phyloP scores from a whole-genome alignment of 768 basidiomycete genomes.

The Termitomyces sp. region DNA sequence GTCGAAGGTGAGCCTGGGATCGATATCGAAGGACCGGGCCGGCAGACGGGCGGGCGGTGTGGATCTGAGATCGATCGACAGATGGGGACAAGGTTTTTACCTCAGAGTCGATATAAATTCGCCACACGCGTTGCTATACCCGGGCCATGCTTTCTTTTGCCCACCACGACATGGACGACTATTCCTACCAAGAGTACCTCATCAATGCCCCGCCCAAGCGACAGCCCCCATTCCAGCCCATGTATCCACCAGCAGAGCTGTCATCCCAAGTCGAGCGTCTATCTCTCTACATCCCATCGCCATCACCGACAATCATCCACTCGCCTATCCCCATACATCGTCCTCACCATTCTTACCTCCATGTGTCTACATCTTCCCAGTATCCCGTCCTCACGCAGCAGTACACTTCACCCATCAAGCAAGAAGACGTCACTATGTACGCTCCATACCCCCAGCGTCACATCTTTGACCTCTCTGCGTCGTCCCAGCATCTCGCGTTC shows the following conservation, averaged over 20 bases:
- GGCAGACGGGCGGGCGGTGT: not conserved
- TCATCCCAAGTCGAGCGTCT: slow-evolving; percentile 15
- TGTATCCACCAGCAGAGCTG: slow-evolving; percentile 12
- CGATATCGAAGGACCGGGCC: slow-evolving; percentile 9
- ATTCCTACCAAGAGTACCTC: slow-evolving; percentile 11
- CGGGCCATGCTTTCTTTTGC: slow-evolving; percentile 8
- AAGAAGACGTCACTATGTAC: slow-evolving; percentile 10
- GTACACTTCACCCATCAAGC: slow-evolving; percentile 9
- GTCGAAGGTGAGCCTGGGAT: slow-evolving; percentile 12
- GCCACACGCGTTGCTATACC: too few species aligned
- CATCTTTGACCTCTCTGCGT: slow-evolving; percentile 13
- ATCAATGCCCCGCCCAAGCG: not conserved
- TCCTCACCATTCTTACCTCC: slow-evolving; percentile 13
- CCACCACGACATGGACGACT: slow-evolving; percentile 18
- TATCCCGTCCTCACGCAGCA: slow-evolving; percentile 9
- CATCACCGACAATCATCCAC: slow-evolving; percentile 19
- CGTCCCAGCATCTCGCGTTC: not conserved
- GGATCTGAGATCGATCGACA: slow-evolving; percentile 21
- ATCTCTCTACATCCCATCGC: slow-evolving; percentile 18
- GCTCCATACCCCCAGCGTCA: slow-evolving; percentile 9
- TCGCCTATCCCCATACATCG: slow-evolving; percentile 21
- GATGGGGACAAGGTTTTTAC: slow-evolving; percentile 11
- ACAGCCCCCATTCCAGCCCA: slow-evolving; percentile 10
- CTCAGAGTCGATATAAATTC: slow-evolving; percentile 5
- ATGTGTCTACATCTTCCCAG: too few species aligned